Evolutionary conservation across 2,329 filamentous ascomycete genomes (phyloP), one percentile per base, ranked within the genome.

Genomic region (Stagonosporopsis vannaccii): DNA sequence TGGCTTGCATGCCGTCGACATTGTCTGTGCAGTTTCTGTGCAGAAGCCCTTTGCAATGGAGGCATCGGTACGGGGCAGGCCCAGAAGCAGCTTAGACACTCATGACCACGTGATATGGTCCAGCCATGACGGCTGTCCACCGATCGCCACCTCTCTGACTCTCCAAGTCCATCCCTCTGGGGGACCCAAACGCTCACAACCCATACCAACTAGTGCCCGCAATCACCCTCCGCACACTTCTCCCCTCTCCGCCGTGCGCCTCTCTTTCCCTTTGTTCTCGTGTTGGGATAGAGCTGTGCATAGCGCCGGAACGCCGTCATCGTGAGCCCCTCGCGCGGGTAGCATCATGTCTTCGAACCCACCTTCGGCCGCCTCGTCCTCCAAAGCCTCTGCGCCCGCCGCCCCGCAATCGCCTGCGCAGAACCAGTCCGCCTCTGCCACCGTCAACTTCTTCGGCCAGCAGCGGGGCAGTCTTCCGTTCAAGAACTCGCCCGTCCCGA

Each of bases 401-500:
- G 74, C 67, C 4, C 78, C 77, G 51, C 72, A 71, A 56, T 77
- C 78, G 39, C 78, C 80, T 6, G 75, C 78, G 2, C 75, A 78
- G 58, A 77, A 73, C n/a, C 79, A 78, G 59, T 72, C 78, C 1
- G 68, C 71, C 61, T 76, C 78, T 40, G 76, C 80, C 60, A 72
- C 75, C 53, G 73, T 74, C 62, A 76, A 78, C 68, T 77, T 73
- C 65, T 75, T 74, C 64, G 75, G 77, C 50, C 77, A 80, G 63
- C 76, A 76, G 58, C 76, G 79, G 64, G 71, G 74, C 65, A 77
- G 72, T 59, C 74, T 73, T 41, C 68, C 74, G 17, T 61, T 73
- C 35, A 73, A 78, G 52, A 66, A 75, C 36, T 71, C 72, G 44
- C 71, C 78, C 22, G 75, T 84, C 43, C 86, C 90, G 47, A 85